Evolutionary conservation across 108 stramenopile species (phyloP).

Genomic region (Pinguiococcus pyrenoidosus): DNA sequence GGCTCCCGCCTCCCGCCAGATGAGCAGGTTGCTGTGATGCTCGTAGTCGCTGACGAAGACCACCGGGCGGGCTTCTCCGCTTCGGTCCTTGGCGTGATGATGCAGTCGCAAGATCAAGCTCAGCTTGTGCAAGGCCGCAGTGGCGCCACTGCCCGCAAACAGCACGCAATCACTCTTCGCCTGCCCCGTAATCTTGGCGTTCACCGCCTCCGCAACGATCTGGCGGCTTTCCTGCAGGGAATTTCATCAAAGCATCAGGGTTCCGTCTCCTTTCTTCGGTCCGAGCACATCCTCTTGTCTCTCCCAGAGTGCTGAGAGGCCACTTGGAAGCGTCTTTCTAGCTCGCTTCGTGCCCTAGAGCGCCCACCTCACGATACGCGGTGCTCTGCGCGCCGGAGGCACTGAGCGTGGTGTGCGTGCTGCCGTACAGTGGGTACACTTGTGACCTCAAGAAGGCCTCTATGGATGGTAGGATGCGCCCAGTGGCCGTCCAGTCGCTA

Average conservation of each 20-base stretch:
- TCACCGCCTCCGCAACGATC: conserved; percentile 26
- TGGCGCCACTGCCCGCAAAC: conserved; percentile 87
- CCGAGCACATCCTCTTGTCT: too few species aligned
- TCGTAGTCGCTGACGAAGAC: conserved; percentile 88
- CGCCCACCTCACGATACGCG: background rate
- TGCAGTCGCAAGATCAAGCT: conserved; percentile 15
- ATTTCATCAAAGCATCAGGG: too few species aligned
- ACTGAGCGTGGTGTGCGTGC: conserved; percentile 33
- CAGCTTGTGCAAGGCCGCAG: conserved; percentile 59
- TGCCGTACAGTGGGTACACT: conserved; percentile 32
- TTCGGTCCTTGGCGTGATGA: too few species aligned
- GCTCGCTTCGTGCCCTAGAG: background rate
- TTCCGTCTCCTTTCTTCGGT: too few species aligned
- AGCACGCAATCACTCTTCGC: conserved; percentile 60
- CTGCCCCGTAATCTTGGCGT: conserved; percentile 57
- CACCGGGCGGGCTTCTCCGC: too few species aligned
- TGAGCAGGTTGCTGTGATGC: conserved; percentile 91
- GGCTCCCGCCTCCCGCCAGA: conserved; percentile 72
- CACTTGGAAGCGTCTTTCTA: conserved; percentile 18
- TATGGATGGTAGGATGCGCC: background rate
- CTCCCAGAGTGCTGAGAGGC: conserved; percentile 7
- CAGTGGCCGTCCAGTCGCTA: conserved; percentile 12
- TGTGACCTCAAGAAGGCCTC: background rate
- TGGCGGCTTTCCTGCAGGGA: conserved; percentile 38
- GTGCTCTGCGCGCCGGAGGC: background rate